Percentiles rank a stretch among this genome's conserved stretches.
These are phyloP conservation scores for Fusarium tricinctum DNA, from an alignment of 2,329 filamentous ascomycete genomes.

Conservation along the genomic window DNA sequence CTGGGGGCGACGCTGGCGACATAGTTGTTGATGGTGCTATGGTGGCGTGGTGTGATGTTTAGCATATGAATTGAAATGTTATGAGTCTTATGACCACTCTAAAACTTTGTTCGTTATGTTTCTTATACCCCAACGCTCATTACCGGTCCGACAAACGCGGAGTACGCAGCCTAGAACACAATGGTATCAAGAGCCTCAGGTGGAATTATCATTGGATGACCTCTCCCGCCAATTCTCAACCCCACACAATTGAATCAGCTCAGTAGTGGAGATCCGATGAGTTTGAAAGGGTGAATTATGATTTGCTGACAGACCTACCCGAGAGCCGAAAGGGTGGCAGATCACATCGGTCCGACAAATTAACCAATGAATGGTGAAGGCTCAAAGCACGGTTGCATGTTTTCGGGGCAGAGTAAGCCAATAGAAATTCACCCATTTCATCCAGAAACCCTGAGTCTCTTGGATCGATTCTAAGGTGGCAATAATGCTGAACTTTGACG, in stretches of 20 bases:
- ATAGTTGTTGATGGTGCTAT: background rate
- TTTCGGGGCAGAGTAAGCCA: background rate
- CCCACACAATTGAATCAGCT: background rate
- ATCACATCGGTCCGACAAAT: slow-evolving; percentile 11
- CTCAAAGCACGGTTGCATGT: background rate
- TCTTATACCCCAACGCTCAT: background rate
- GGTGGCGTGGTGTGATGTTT: background rate
- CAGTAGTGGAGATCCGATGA: background rate
- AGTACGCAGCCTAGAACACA: background rate
- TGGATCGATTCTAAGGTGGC: background rate
- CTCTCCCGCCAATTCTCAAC: background rate
- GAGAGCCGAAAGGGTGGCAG: background rate
- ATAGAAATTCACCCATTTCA: slow-evolving; percentile 28
- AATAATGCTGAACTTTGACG: background rate
- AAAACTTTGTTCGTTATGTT: background rate
- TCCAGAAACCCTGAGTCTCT: background rate
- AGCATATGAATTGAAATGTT: background rate
- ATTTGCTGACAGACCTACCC: slow-evolving; percentile 9
- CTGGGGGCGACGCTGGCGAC: slow-evolving; percentile 9
- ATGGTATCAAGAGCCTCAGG: background rate
- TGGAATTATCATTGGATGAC: background rate
- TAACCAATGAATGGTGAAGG: background rate
- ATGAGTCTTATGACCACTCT: background rate
- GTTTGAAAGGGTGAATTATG: slow-evolving; percentile 31
- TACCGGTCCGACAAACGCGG: slow-evolving; percentile 10